These are phyloP conservation scores for Dysphania ambrosioides DNA, from an alignment of 148 eudicot genomes.

Conservation along the genomic window DNA sequence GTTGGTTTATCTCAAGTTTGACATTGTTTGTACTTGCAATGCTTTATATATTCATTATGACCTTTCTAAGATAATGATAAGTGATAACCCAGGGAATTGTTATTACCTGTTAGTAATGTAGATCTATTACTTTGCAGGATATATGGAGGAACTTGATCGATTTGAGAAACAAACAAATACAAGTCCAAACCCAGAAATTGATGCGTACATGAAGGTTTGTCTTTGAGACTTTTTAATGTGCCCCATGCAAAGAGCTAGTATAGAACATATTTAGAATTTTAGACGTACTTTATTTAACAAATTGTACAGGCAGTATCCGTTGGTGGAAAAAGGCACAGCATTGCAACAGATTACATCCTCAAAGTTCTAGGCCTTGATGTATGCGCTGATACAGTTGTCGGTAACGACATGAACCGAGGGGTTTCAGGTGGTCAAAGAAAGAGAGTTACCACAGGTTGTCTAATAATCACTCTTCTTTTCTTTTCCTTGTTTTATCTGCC, in stretches of 20 bases:
- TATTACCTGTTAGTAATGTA: background rate
- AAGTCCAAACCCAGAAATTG: conserved; percentile 78
- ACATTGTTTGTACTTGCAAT: too few relatives aligned
- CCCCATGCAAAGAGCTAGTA: conserved; percentile 1
- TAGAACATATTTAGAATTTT: background rate
- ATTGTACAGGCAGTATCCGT: conserved; percentile 66
- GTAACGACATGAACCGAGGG: conserved; percentile 81
- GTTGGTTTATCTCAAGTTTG: too few relatives aligned
- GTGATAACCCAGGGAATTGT: too few relatives aligned
- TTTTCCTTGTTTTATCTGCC: background rate
- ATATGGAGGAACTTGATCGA: conserved; percentile 50
- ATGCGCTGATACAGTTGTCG: conserved; percentile 79
- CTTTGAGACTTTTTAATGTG: conserved; percentile 2
- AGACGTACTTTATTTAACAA: background rate
- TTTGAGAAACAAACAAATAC: conserved; percentile 59
- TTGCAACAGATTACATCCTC: conserved; percentile 69
- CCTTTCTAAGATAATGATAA: too few relatives aligned
- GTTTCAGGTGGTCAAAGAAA: conserved; percentile 94
- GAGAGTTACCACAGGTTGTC: conserved; percentile 87
- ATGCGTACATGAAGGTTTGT: conserved; percentile 87
- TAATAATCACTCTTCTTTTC: conserved; percentile 3
- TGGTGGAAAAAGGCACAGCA: conserved; percentile 60
- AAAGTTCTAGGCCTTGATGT: conserved; percentile 84
- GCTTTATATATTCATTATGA: too few relatives aligned
- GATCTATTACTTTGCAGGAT: conserved; percentile 37